These are phyloP conservation scores for Ascochyta rabiei DNA, from an alignment of 2,329 filamentous ascomycete species.

Conservation along the genomic window DNA sequence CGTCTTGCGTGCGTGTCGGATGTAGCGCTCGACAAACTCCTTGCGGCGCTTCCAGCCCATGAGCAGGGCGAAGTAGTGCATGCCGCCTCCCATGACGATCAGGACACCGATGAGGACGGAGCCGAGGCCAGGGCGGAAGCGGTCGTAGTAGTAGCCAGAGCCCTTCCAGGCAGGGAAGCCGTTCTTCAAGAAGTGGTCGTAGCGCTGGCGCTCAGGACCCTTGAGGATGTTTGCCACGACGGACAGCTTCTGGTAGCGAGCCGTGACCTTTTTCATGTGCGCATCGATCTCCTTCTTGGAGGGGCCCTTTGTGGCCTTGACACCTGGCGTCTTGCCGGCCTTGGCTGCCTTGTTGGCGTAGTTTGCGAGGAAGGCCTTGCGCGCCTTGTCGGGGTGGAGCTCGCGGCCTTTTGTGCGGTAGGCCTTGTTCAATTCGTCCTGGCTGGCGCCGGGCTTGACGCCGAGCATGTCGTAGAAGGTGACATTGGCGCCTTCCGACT, in stretches of 20 bases:
- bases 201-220: slow-evolving; percentile 79
- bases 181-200: slow-evolving; percentile 91
- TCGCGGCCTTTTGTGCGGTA: slow-evolving; percentile 85
- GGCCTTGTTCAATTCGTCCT: slow-evolving; percentile 90
- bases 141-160: slow-evolving; percentile 96
- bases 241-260: slow-evolving; percentile 82
- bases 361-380: slow-evolving; percentile 77
- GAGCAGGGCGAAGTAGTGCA: slow-evolving; percentile 85
- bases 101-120: slow-evolving; percentile 84
- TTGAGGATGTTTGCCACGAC: slow-evolving; percentile 86
- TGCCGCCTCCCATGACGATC: slow-evolving; percentile 78
- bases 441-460: slow-evolving; percentile 72
- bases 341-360: slow-evolving; percentile 60
- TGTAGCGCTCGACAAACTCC: slow-evolving; percentile 90
- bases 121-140: slow-evolving; percentile 88
- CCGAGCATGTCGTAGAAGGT: slow-evolving; percentile 96
- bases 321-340: slow-evolving; percentile 59
- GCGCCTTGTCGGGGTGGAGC: slow-evolving; percentile 95
- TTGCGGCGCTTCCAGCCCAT: slow-evolving; percentile 88
- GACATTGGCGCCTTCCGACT: slow-evolving; percentile 74
- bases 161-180: slow-evolving; percentile 97
- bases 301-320: slow-evolving; percentile 72
- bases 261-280: slow-evolving; percentile 79
- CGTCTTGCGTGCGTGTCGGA: slow-evolving; percentile 82
- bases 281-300: slow-evolving; percentile 75